Percentiles rank a stretch among this genome's conserved stretches.
Conservation (phyloP, 2,329 filamentous ascomycete species). For the Claviceps spartinae region DNA sequence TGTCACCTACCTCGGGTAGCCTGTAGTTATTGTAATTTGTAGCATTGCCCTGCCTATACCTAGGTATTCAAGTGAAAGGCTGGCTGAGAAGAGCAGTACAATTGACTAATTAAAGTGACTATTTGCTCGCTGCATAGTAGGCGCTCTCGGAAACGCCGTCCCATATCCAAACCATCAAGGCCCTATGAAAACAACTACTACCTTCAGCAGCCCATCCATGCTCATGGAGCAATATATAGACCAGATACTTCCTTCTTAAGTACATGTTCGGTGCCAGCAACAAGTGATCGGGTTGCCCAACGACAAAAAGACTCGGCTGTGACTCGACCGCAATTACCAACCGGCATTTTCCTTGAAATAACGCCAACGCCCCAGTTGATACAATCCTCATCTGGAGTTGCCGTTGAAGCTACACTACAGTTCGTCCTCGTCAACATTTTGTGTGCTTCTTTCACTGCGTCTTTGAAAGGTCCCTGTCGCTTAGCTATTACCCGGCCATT, state of each 20-base stretch:
- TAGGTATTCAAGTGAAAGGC: too few relatives aligned
- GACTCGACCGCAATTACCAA: not conserved
- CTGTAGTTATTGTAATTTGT: too few relatives aligned
- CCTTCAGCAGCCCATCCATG: not conserved
- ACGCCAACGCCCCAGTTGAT: not conserved
- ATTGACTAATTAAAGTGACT: too few relatives aligned
- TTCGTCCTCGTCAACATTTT: not conserved
- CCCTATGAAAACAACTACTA: not conserved
- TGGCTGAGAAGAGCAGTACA: too few relatives aligned
- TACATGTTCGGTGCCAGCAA: not conserved
- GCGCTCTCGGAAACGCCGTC: too few relatives aligned
- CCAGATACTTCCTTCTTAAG: not conserved
- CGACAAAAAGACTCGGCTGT: not conserved
- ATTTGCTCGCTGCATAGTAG: too few relatives aligned
- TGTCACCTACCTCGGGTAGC: too few relatives aligned
- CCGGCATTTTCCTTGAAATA: not conserved
- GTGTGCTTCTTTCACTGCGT: not conserved
- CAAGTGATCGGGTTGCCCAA: not conserved
- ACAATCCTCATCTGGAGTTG: not conserved
- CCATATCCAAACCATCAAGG: not conserved
- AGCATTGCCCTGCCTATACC: too few relatives aligned
- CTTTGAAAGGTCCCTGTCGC: not conserved
- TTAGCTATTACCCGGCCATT: not conserved
- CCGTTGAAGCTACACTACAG: not conserved
- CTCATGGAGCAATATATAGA: not conserved